Conservation (phyloP, 129 eudicot species). For the Tanacetum coccineum region DNA sequence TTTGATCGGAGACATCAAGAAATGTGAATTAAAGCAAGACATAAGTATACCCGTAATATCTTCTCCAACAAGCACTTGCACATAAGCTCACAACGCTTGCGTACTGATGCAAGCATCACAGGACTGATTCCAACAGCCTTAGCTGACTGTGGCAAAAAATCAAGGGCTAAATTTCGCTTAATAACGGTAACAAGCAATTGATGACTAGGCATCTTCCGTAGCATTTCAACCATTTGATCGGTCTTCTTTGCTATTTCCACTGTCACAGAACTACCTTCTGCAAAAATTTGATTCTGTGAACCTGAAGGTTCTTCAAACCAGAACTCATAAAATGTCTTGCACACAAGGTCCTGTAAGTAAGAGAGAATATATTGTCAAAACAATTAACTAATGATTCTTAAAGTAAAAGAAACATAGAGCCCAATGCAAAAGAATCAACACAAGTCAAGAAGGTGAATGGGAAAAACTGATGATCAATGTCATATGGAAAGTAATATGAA, state of each 20-base stretch:
- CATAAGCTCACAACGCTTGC: slow-evolving; percentile 94
- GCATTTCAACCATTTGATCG: slow-evolving; percentile 91
- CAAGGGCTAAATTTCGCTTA: slow-evolving; percentile 89
- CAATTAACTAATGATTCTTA: too few species aligned
- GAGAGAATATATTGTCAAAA: slow-evolving; percentile 14
- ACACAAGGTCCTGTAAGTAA: slow-evolving; percentile 76
- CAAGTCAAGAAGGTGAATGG: neutral
- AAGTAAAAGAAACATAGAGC: too few species aligned
- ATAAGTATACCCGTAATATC: slow-evolving; percentile 67
- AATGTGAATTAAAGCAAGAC: neutral
- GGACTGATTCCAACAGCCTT: slow-evolving; percentile 93
- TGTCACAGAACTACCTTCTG: slow-evolving; percentile 89
- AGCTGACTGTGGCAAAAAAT: slow-evolving; percentile 85
- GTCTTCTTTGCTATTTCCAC: slow-evolving; percentile 82
- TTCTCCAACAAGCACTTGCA: slow-evolving; percentile 96
- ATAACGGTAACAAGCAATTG: slow-evolving; percentile 81
- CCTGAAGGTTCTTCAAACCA: slow-evolving; percentile 97
- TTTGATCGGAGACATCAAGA: neutral
- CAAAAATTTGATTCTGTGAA: slow-evolving; percentile 46
- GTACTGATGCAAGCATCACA: slow-evolving; percentile 70
- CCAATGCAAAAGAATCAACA: neutral
- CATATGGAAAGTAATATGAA: neutral
- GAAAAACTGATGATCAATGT: neutral
- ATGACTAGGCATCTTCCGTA: slow-evolving; percentile 64
- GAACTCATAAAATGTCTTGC: slow-evolving; percentile 94